phyloP scores from a whole-genome alignment of 1,284 basidiomycete genomes.

The Abortiporus biennis region DNA sequence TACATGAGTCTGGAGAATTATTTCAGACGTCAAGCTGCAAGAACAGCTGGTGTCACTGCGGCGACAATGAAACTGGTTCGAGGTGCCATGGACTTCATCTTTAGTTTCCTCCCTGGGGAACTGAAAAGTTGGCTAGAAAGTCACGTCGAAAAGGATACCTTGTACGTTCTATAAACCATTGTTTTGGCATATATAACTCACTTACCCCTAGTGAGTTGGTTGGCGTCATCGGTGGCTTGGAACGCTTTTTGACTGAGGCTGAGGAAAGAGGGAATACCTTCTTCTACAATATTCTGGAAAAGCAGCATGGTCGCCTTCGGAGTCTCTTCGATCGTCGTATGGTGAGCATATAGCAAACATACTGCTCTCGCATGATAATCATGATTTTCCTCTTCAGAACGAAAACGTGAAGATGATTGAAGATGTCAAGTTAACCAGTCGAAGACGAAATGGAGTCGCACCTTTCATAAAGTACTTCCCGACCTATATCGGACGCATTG shows the following conservation, averaged over 20 bases:
- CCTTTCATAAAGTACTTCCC: constrained; percentile 94
- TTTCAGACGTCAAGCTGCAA: constrained; percentile 85
- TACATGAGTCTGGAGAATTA: constrained; percentile 94
- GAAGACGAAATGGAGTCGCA: constrained; percentile 90
- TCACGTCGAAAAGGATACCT: constrained; percentile 67
- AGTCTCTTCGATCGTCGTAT: constrained; percentile 73
- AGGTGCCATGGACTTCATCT: constrained; percentile 90
- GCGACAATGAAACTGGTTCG: constrained; percentile 77
- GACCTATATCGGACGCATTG: constrained; percentile 79
- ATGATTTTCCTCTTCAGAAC: constrained; percentile 37
- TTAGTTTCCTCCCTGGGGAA: constrained; percentile 86
- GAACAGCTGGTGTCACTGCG: constrained; percentile 60
- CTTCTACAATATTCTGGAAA: constrained; percentile 69
- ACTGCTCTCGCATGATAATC: not conserved
- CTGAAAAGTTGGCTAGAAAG: constrained; percentile 82
- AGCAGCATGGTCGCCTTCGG: constrained; percentile 75
- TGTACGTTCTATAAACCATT: constrained; percentile 46
- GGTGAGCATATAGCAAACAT: constrained; percentile 38
- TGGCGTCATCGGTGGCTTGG: constrained; percentile 77
- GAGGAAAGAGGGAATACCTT: constrained; percentile 77
- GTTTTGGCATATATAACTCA: constrained; percentile 2
- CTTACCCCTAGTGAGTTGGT: constrained; percentile 66
- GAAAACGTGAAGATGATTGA: constrained; percentile 91
- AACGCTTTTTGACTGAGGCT: constrained; percentile 74
- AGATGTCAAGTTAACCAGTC: constrained; percentile 84